Evolutionary conservation across 768 basidiomycete species (phyloP).

Genomic region (Cystofilobasidium ferigula): DNA sequence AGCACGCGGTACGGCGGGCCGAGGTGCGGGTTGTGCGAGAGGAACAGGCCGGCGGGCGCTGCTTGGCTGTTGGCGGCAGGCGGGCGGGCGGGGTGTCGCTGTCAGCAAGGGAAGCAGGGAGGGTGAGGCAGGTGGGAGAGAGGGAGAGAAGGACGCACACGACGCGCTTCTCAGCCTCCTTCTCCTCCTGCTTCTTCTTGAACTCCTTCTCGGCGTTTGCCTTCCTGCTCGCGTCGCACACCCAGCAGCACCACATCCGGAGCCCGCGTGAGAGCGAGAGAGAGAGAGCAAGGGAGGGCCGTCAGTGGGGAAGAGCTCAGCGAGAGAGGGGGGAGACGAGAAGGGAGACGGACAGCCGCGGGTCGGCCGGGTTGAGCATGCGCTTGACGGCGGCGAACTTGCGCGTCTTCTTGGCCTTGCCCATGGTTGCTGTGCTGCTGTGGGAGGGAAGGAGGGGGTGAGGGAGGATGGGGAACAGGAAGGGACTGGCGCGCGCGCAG

Average conservation of each 20-base stretch:
- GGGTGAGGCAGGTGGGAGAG: no score
- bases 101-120: neutral
- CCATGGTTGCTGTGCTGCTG: slow-evolving; percentile 39
- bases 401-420: slow-evolving; percentile 81
- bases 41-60: slow-evolving; percentile 80
- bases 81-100: slow-evolving; percentile 11
- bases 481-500: no score
- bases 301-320: neutral
- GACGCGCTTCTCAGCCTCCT: slow-evolving; percentile 46
- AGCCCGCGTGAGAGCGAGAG: slow-evolving; percentile 22
- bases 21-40: slow-evolving; percentile 88
- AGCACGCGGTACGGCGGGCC: slow-evolving; percentile 94
- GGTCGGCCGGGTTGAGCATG: slow-evolving; percentile 84
- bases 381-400: slow-evolving; percentile 93
- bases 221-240: slow-evolving; percentile 59
- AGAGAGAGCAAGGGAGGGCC: neutral
- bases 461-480: neutral
- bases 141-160: neutral
- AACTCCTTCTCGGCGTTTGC: slow-evolving; percentile 38
- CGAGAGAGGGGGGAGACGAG: neutral
- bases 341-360: slow-evolving; percentile 57
- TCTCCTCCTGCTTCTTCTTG: slow-evolving; percentile 61
- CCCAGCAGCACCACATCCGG: no score
- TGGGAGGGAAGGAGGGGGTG: neutral
- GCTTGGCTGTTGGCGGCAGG: slow-evolving; percentile 49